Percentiles rank a stretch among this genome's conserved stretches.
Conservation (phyloP, 163 green algal species). For the Chloromonas sp. region DNA sequence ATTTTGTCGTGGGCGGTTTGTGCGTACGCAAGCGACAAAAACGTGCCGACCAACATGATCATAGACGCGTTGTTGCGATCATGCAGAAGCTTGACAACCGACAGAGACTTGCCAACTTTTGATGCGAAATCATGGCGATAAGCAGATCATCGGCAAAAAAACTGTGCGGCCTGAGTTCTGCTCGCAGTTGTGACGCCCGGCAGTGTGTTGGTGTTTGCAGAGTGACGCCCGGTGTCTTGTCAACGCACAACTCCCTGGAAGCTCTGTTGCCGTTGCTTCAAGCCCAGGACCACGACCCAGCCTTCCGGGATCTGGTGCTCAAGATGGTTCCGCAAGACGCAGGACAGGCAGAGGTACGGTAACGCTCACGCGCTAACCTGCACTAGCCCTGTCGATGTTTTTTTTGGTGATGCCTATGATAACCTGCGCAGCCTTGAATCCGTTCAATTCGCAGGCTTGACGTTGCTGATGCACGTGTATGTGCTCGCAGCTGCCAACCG, state of each 20-base stretch:
- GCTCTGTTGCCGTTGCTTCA: slow-evolving; percentile 35
- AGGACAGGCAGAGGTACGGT: too few relatives aligned
- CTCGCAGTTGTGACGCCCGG: neutral
- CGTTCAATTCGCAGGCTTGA: too few relatives aligned
- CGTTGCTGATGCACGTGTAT: too few relatives aligned
- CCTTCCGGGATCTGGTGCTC: slow-evolving; percentile 25
- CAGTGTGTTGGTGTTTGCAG: neutral
- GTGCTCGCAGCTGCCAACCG: neutral
- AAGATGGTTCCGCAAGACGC: neutral
- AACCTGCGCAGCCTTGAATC: too few relatives aligned
- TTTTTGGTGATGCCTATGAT: too few relatives aligned
- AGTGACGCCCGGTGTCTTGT: slow-evolving; percentile 15
- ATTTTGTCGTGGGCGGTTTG: too few relatives aligned
- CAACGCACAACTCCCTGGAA: slow-evolving; percentile 15
- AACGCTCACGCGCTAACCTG: too few relatives aligned
- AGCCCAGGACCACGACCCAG: slow-evolving; percentile 30
- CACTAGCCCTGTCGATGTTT: too few relatives aligned
- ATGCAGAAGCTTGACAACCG: neutral
- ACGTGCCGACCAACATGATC: neutral
- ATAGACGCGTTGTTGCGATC: neutral
- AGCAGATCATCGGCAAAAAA: neutral
- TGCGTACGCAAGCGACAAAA: neutral
- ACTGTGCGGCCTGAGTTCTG: neutral
- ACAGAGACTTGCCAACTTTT: neutral
- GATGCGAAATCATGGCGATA: neutral